phyloP scores from a whole-genome alignment of 331 rosid genomes.

The Quercus phellos region DNA sequence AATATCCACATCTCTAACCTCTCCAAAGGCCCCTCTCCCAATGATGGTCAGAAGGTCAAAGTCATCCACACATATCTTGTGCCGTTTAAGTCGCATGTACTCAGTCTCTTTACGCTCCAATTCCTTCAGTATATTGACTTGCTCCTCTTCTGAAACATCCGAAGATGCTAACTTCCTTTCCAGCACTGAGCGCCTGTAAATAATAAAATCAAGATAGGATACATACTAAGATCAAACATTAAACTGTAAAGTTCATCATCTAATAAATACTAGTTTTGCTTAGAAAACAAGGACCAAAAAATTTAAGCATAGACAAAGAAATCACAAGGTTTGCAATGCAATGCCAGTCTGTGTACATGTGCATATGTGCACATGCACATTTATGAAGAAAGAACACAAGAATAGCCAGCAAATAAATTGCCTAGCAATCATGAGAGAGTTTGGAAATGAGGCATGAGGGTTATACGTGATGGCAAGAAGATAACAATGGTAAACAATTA shows the following conservation, averaged over 20 bases:
- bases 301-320: neutral
- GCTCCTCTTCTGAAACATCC: constrained; percentile 79
- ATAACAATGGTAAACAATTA: neutral
- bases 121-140: constrained; percentile 65
- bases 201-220: constrained; percentile 10
- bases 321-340: neutral
- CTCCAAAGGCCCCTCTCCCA: constrained; percentile 97
- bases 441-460: neutral
- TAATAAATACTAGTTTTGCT: neutral
- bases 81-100: constrained; percentile 75
- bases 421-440: neutral
- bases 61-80: constrained; percentile 86
- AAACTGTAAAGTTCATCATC: neutral
- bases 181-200: constrained; percentile 70
- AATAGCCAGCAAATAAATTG: constrained; percentile 3
- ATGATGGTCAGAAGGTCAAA: constrained; percentile 82
- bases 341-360: neutral
- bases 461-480: neutral
- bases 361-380: neutral
- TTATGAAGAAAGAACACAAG: neutral
- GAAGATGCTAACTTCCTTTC: constrained; percentile 67
- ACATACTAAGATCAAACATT: neutral
- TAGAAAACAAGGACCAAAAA: neutral
- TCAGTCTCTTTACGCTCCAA: constrained; percentile 87
- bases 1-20: constrained; percentile 50